Evolutionary conservation across 2,329 filamentous ascomycete species (phyloP), one percentile per base, ranked within the genome.

Genomic region (Penicillium rolfsii): DNA sequence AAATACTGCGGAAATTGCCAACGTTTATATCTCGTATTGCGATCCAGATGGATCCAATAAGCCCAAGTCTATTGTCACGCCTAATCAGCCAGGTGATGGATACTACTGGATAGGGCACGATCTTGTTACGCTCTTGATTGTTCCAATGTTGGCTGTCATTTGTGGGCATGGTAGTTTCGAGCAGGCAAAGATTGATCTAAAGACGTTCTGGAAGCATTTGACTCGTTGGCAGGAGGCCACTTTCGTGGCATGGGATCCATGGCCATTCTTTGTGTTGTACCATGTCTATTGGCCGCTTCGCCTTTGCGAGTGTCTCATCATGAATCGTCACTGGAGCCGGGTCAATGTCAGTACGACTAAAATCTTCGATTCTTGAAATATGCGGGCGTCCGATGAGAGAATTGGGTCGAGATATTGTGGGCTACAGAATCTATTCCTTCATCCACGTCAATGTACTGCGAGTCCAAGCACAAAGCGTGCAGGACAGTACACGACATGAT

Each of bases 61-160:
- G 19, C 19, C 19, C 19, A 11, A 16, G 14, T 16, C 24, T 26
- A 16, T 48, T 9, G 16, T 30, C 22, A 45, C 36, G 16, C 52
- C 52, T 5, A 28, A 40, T 6, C 7, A 40, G 5, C 52, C 52
- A 16, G n/a, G 16, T 8, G 24, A 26, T 16, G 36, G 38, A 22
- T 43, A 43, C 52, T 55, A 55, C 36, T 55, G 52, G 52, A 30
- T 55, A 26, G 52, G 36, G n/a, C 52, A 55, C 41, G 52, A 55
- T 55, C 28, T 55, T 7, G 52, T 55, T 30, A 55, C 52, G 9
- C 30, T 55, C 19, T 33, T 55, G 8, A 24, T 55, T 28, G 9
- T 16, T 45, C 52, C 52, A 12, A n/a, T 55, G 26, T 16, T 55
- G 19, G 52, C 52, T 9, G n/a, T 55, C 1, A n/a, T 43, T 26